Evolutionary conservation across 2,329 filamentous ascomycete species (phyloP), one percentile per base, ranked within the genome.

Genomic region (Aspergillus transmontanensis): DNA sequence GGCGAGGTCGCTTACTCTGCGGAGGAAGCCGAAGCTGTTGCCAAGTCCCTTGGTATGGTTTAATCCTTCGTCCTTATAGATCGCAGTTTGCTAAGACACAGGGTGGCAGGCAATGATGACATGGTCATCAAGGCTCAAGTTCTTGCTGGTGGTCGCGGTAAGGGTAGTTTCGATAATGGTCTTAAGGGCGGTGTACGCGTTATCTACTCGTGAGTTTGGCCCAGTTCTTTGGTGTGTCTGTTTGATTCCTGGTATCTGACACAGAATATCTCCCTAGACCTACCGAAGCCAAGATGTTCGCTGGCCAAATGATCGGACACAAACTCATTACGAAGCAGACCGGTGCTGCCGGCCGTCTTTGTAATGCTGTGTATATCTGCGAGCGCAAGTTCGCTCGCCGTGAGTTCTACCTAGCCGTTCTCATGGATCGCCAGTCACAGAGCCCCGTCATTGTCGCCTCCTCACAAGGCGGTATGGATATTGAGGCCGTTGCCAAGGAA

Each of bases 81-180:
- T 64, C 54, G 58, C 58, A 59, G 46, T 57, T 46, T 66, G 62
- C 71, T 72, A 67, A 72, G 61, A 68, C 61, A 59, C 30, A 57
- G 61, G 11, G 26, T 64, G 12, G 23, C 63, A 85, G 90, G 87
- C 71, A 87, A 87, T 74, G 94, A 96, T 78, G 95, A 99, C 81
- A 94, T 97, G 89, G 95, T 99, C 73, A 98, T 99, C 87, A 99
- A 99, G 88, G 95, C 95, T 67, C 95, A 99, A 85, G 95, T 99
- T 66, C 91, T 99, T 68, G 95, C 95, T 67, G 95, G 95, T 83
- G 95, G 95, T 70, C 91, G 95, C 85, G 95, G 95, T 83, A 99
- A 99, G 87, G 95, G 95, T 73, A 90, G 89, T 73, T 99, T 99
- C 79, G 93, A 97, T 84, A 98, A 97, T 82, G 95, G 95, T 75